Base-by-base conservation (phyloP, 108 stramenopile genomes). In the Nannochloropsis salina region DNA sequence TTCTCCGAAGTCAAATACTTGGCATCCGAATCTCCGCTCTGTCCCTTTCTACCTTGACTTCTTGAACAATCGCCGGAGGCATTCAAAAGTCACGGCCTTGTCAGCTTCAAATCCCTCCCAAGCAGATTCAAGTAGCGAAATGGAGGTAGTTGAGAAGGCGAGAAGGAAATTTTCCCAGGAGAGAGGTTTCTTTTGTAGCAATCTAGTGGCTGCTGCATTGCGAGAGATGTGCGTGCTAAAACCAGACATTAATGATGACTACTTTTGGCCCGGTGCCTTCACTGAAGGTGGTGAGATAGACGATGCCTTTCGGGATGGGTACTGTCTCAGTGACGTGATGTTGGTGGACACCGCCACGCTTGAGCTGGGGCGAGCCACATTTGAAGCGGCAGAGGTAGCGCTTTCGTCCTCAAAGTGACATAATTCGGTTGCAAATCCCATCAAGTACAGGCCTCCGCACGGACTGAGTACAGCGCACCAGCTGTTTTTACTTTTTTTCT, bases 261-360 rank as follows among this genome's bases (percentile, higher is more conserved):
- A 82, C 21, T 82, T 82, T 21, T 82, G 4, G 82, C 82, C 82
- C 82, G 82, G 82, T 15, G 42, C 82, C 18, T 82, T 82, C 44
- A 45, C 82, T 5, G 44, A 15, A 20, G 44, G 44, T n/a, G 82
- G 44, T 15, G 82, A 82, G 44, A 21, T 82, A 20, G 82, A 82
- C 21, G 44, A 43, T 15, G 82, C 44, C 18, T 5, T 82, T 15
- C 15, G 44, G 82, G 82, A 5, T n/a, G 61, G 61, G n/a, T 74
- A n/a, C 20, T n/a, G 61, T 15, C n/a, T 74, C 8, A n/a, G 61
- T n/a, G 61, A 74, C n/a, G 61, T 74, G 15, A 6, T 74, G 8
- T 74, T 74, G 61, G 15, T 74, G 61, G 61, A 74, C n/a, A n/a
- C n/a, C 20, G 15, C 61, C 3, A n/a, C 61, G 61, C 6, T 74